Evolutionary conservation across 176 grass and related monocot genomes (phyloP), one percentile per base, ranked within the genome.

Genomic region (Luzula sylvatica): DNA sequence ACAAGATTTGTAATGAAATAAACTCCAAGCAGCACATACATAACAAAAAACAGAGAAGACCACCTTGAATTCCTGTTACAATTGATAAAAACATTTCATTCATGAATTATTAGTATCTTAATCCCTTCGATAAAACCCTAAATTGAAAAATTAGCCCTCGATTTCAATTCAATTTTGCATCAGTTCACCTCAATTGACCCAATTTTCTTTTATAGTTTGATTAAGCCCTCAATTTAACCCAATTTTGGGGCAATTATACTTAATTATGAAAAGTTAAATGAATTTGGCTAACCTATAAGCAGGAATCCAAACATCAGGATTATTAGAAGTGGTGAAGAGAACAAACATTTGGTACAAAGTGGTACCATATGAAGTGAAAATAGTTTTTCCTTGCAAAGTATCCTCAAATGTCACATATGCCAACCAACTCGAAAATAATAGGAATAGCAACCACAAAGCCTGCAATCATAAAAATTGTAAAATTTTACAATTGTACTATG

Each of bases 1-100:
- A 96, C 78, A 64, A 96, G 77, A 79, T 96, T 96, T 68, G 90
- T 96, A 23, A 96, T 74, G 69, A 96, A 96, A 63, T 96, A 96
- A 77, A 96, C 90, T 69, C 77, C 90, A 66, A 96, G 68, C 65
- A 96, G 73, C 74, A 89, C 81, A 46, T 86, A 96, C 71, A 82
- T 4, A 56, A 96, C 60, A 67, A 96, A 82, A 76, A 96, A 89
- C 28, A 96, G 35, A 13, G 84, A 78, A 26, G 70, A 86, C 90
- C 84, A 96, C 28, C 90, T 83, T 20, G 90, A 96, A 43, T 64
- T 86, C 81, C 90, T 96, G 85, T 65, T 79, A 74, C 57, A 69
- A 45, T 4, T 9, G 30, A 35, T 35, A 35, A 44, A 74, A 35
- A 35, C 30, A 35, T 7, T 35, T 9, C 30, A 35, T 35, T 35